A percentile compares a stretch with the other conserved stretches of the same genome.
These are phyloP conservation scores for Saccharomyces hybrid DNA, from an alignment of 1,139 yeast species.

Conservation along the genomic window DNA sequence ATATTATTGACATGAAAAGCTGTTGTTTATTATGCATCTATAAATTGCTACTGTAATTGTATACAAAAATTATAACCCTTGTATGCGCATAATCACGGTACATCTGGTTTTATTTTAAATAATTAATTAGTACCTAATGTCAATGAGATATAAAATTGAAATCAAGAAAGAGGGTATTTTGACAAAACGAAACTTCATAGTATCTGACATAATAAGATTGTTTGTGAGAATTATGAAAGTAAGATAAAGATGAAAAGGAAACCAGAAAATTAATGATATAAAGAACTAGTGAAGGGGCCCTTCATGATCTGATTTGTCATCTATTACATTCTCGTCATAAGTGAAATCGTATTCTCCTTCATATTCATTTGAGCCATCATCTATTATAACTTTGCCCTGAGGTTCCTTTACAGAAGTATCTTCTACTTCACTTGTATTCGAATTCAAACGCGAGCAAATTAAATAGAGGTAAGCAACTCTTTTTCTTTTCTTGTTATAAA, in stretches of 20 bases:
- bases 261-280: background rate
- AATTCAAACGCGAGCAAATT: conserved; percentile 34
- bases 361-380: conserved; percentile 30
- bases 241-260: background rate
- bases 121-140: too few species aligned
- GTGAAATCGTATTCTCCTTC: conserved; percentile 46
- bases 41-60: too few species aligned
- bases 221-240: background rate
- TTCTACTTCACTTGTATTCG: conserved; percentile 20
- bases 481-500: conserved; percentile 83
- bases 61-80: too few species aligned
- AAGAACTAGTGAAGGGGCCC: background rate
- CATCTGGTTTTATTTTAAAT: too few species aligned
- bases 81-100: too few species aligned
- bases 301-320: conserved; percentile 32
- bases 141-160: background rate
- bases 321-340: conserved; percentile 30
- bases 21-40: too few species aligned
- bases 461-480: conserved; percentile 80
- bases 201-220: background rate
- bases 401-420: conserved; percentile 29
- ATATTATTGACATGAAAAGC: too few species aligned
- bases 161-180: background rate
- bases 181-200: background rate
- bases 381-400: conserved; percentile 29